phyloP scores from a whole-genome alignment of 2,329 filamentous ascomycete genomes.

The Ceratocystis destructans region DNA sequence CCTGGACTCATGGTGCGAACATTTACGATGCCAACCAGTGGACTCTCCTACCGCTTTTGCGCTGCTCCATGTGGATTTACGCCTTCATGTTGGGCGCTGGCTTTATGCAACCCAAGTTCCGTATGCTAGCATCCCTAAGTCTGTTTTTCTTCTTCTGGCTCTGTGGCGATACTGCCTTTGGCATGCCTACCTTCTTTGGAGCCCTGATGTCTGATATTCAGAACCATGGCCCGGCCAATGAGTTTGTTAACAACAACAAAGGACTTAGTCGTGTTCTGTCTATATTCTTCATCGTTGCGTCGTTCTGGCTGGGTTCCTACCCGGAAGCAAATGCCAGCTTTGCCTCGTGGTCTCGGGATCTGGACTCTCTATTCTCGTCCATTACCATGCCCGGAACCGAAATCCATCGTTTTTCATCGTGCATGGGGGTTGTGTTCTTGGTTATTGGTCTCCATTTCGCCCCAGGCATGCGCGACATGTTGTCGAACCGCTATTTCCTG shows the following conservation, averaged over 20 bases:
- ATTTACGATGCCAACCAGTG: slow-evolving; percentile 45
- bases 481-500: slow-evolving; percentile 42
- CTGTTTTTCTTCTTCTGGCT: slow-evolving; percentile 38
- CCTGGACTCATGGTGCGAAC: slow-evolving; percentile 39
- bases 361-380: slow-evolving; percentile 30
- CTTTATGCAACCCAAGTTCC: slow-evolving; percentile 35
- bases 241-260: slow-evolving; percentile 34
- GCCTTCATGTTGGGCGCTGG: slow-evolving; percentile 38
- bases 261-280: slow-evolving; percentile 33
- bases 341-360: slow-evolving; percentile 39
- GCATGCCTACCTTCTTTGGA: slow-evolving; percentile 48
- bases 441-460: slow-evolving; percentile 41
- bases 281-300: slow-evolving; percentile 35
- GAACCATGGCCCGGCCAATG: slow-evolving; percentile 35
- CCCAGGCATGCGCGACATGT: slow-evolving; percentile 35
- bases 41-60: slow-evolving; percentile 42
- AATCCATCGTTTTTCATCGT: slow-evolving; percentile 30
- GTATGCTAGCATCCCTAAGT: slow-evolving; percentile 34
- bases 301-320: slow-evolving; percentile 45
- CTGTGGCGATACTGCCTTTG: slow-evolving; percentile 31
- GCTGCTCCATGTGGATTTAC: slow-evolving; percentile 42
- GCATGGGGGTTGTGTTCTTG: slow-evolving; percentile 31
- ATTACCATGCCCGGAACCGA: slow-evolving; percentile 37
- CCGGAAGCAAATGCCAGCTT: slow-evolving; percentile 42
- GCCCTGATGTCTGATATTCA: slow-evolving; percentile 48